Percentiles rank a stretch among this genome's conserved stretches.
These are phyloP conservation scores for Mixia osmundae DNA, from an alignment of 1,284 basidiomycete species.

Conservation along the genomic window DNA sequence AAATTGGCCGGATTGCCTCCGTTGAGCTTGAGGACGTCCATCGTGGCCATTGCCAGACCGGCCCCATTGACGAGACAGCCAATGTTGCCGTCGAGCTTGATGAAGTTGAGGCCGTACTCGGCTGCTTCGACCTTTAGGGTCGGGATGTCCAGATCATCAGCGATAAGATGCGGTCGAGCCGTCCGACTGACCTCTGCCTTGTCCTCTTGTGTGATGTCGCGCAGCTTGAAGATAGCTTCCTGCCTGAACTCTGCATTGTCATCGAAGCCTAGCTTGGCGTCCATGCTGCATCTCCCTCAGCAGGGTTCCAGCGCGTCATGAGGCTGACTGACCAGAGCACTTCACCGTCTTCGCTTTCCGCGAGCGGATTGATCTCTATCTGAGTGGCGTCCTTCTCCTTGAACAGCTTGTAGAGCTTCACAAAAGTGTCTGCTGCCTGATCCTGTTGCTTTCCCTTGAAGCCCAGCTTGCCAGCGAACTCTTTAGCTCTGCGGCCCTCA, in stretches of 20 bases:
- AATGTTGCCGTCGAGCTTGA: slow-evolving; percentile 95
- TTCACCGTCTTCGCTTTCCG: slow-evolving; percentile 75
- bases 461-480: slow-evolving; percentile 70
- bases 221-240: slow-evolving; percentile 63
- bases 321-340: slow-evolving; percentile 54
- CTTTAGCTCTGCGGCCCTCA: slow-evolving; percentile 13
- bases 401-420: slow-evolving; percentile 88
- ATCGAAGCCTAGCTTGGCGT: slow-evolving; percentile 98
- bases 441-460: slow-evolving; percentile 57
- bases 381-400: slow-evolving; percentile 98
- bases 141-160: background rate
- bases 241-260: slow-evolving; percentile 99
- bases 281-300: slow-evolving; percentile 46
- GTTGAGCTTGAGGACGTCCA: slow-evolving; percentile 91
- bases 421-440: slow-evolving; percentile 74
- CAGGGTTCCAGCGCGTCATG: slow-evolving; percentile 6
- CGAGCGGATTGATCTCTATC: slow-evolving; percentile 98
- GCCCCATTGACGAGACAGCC: slow-evolving; percentile 98
- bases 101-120: slow-evolving; percentile 80
- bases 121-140: slow-evolving; percentile 31
- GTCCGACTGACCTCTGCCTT: slow-evolving; percentile 73
- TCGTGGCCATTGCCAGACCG: slow-evolving; percentile 97
- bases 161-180: slow-evolving; percentile 22
- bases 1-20: slow-evolving; percentile 96
- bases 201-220: slow-evolving; percentile 88